Percentiles rank a stretch among this genome's conserved stretches.
These are phyloP conservation scores for Multifurca ochricompacta DNA, from an alignment of 768 basidiomycete species.

Conservation along the genomic window DNA sequence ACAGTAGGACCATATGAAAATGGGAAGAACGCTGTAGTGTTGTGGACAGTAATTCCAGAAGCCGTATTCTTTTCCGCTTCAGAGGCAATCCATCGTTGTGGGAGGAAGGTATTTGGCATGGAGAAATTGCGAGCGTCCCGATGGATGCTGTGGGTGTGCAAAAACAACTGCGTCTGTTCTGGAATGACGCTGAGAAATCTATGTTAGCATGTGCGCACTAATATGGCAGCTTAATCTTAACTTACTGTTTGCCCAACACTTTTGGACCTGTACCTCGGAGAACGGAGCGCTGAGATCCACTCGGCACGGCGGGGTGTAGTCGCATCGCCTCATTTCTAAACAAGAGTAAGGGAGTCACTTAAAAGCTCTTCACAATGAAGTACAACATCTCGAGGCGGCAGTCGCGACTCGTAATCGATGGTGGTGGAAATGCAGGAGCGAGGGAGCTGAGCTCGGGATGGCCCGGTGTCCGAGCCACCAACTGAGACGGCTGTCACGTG, in stretches of 20 bases:
- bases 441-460: too few relatives aligned
- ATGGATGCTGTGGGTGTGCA: not conserved
- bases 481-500: too few relatives aligned
- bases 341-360: too few relatives aligned
- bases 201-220: too few relatives aligned
- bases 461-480: too few relatives aligned
- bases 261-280: not conserved
- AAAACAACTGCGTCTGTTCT: not conserved
- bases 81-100: not conserved
- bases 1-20: slow-evolving; percentile 20
- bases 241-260: not conserved
- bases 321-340: not conserved
- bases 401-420: too few relatives aligned
- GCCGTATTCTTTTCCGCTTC: not conserved
- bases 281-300: not conserved
- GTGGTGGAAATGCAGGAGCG: too few relatives aligned
- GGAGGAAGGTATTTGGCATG: not conserved
- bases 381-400: too few relatives aligned
- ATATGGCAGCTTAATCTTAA: too few relatives aligned
- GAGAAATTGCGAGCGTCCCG: not conserved
- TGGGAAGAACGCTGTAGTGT: slow-evolving; percentile 18
- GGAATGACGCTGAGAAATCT: too few relatives aligned
- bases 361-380: too few relatives aligned
- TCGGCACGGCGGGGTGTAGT: not conserved
- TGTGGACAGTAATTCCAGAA: too few relatives aligned